phyloP scores from a whole-genome alignment of 2,329 filamentous ascomycete species.

The Neofusicoccum ribis region DNA sequence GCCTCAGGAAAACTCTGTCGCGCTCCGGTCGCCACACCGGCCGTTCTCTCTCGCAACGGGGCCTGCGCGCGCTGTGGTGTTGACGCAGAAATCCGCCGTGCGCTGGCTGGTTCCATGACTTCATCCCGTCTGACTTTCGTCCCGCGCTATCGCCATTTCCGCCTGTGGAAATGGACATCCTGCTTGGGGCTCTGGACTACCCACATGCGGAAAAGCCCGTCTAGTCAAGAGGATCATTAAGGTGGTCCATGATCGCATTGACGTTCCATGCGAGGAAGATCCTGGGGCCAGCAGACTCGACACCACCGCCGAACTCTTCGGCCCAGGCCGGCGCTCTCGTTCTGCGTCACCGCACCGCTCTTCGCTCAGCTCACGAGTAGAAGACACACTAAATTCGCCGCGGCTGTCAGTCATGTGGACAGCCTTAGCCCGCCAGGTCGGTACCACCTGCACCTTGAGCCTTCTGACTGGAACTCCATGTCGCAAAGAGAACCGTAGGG shows the following conservation, averaged over 20 bases:
- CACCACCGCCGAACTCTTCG: neutral
- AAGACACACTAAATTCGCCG: neutral
- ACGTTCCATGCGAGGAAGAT: conserved; percentile 6
- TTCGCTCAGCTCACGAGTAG: neutral
- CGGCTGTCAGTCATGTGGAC: neutral
- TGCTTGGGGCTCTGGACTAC: neutral
- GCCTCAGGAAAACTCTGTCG: neutral
- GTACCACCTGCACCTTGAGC: neutral
- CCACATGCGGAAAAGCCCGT: neutral
- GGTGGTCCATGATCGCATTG: conserved; percentile 11
- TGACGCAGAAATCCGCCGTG: neutral
- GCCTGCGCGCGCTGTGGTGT: neutral
- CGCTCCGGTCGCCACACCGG: neutral
- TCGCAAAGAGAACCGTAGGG: neutral
- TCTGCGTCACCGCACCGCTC: neutral
- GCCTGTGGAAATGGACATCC: neutral
- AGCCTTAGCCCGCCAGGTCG: neutral
- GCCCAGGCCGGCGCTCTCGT: neutral
- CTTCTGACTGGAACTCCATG: neutral
- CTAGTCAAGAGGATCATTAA: conserved; percentile 1
- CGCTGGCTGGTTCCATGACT: conserved; percentile 2
- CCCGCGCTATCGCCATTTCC: neutral
- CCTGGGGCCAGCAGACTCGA: neutral
- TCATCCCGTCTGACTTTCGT: neutral
- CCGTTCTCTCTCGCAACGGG: conserved; percentile 13